A percentile compares a stretch with the other conserved stretches of the same genome.
phyloP scores from a whole-genome alignment of 2,329 filamentous ascomycete genomes.

The Pezicula neosporulosa region DNA sequence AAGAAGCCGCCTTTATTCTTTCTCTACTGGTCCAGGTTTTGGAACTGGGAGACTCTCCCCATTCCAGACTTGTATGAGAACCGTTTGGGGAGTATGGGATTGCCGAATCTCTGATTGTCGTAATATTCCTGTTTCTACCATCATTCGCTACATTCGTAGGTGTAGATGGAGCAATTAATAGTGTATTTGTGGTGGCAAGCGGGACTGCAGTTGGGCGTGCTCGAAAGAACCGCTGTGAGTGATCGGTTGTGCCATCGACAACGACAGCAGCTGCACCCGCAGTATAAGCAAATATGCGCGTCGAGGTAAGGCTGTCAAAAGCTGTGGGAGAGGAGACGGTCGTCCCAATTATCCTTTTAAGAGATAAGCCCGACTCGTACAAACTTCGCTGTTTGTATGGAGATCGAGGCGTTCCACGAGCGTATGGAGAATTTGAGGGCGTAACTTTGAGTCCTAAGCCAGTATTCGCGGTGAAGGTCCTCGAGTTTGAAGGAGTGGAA shows the following conservation, averaged over 20 bases:
- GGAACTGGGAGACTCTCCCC: constrained; percentile 59
- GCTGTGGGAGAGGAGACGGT: constrained; percentile 82
- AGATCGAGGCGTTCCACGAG: constrained; percentile 60
- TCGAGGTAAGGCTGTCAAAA: constrained; percentile 75
- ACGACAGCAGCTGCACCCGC: constrained; percentile 93
- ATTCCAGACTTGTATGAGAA: constrained; percentile 39
- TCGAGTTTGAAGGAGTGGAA: constrained; percentile 28
- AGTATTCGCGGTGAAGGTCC: constrained; percentile 27
- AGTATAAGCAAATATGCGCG: constrained; percentile 76
- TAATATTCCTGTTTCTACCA: constrained; percentile 54
- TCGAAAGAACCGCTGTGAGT: constrained; percentile 82
- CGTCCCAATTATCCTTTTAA: constrained; percentile 86
- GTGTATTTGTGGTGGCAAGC: constrained; percentile 47
- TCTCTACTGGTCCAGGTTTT: constrained; percentile 87
- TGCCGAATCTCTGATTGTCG: constrained; percentile 42
- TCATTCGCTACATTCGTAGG: constrained; percentile 58
- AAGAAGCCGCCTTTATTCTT: constrained; percentile 90
- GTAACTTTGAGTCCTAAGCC: constrained; percentile 56
- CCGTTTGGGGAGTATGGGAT: constrained; percentile 30
- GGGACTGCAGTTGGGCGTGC: constrained; percentile 77
- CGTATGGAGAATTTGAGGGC: constrained; percentile 72
- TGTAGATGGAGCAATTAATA: constrained; percentile 50
- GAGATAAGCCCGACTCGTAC: constrained; percentile 60
- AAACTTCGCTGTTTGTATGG: constrained; percentile 44
- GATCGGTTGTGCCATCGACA: constrained; percentile 57